Base-by-base conservation (phyloP, 345 rosid genomes). In the Acer campestre region DNA sequence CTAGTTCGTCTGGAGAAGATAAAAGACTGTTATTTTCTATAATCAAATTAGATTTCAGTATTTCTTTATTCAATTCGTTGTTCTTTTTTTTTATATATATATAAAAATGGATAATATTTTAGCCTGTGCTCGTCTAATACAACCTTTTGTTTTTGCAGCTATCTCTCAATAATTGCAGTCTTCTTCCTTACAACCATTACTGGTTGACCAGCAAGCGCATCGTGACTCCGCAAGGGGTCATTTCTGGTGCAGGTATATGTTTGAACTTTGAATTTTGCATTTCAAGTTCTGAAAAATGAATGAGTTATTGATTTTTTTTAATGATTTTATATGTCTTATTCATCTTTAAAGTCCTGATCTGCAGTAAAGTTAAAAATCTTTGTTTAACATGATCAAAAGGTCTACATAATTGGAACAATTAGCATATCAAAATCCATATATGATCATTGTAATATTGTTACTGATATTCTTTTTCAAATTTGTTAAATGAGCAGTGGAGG, bases 151-250 rank as follows among this genome's bases (percentile, higher is more conserved):
- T 75, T 46, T 73, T 75, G 74, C 86, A 92, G 97, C 55, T 49
- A 23, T 75, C 82, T 67, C 80, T 64, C 14, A 76, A 78, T 2
- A 86, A 53, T 3, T 95, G 99, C 70, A 92, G 99, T 81, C 97
- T 92, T 71, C 85, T 92, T 84, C 87, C 90, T 67, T 66, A 85
- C 62, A 83, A 80, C 48, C 96, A 91, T 77, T 96, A 82, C 79
- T 94, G 93, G 95, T 82, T 96, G 68, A 87, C 83, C 40, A 89
- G 98, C 80, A 88, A 84, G 80, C 90, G 88, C 3, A 88, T 96
- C 78, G 90, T 92, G 75, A 94, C 97, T 22, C 95, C 92, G 0
- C 76, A 76, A 18, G 94, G 92, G 31, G 74, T 92, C 67, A 86
- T 94, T 79, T 85, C 97, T 38, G 97, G 94, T 42, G 97, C 98